Evolutionary conservation across 805 yeast species (phyloP).

Genomic region (Peterozyma toletana): DNA sequence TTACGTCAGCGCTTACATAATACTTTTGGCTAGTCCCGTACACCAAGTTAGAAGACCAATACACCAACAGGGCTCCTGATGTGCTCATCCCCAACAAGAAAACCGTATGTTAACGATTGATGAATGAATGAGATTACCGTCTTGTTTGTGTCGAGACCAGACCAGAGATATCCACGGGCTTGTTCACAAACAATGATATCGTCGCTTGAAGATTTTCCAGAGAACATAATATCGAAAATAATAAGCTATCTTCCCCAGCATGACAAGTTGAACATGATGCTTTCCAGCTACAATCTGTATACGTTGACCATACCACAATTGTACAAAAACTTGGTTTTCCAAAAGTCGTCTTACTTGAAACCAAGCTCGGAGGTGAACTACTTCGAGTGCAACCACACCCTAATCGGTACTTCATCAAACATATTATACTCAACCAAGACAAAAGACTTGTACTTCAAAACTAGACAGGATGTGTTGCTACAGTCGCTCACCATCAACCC

Average conservation of each 20-base stretch:
- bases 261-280: slow-evolving; percentile 24
- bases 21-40: no score
- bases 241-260: slow-evolving; percentile 30
- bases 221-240: slow-evolving; percentile 6
- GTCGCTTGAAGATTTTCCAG: background rate
- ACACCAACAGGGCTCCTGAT: no score
- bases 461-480: slow-evolving; percentile 32
- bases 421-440: slow-evolving; percentile 25
- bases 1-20: no score
- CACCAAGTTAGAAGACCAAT: no score
- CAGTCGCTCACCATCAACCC: slow-evolving; percentile 28
- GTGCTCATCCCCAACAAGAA: no score
- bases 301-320: slow-evolving; percentile 22
- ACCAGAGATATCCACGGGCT: no score
- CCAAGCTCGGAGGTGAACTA: slow-evolving; percentile 9
- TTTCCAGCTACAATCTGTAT: slow-evolving; percentile 23
- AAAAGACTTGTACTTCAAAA: slow-evolving; percentile 26
- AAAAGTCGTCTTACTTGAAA: slow-evolving; percentile 24
- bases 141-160: no score
- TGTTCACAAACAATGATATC: no score
- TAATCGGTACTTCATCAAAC: slow-evolving; percentile 28
- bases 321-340: slow-evolving; percentile 28
- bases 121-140: no score
- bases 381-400: slow-evolving; percentile 27
- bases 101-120: no score